Percentiles rank a stretch among this genome's conserved stretches.
Evolutionary conservation across 495 filamentous ascomycete species (phyloP).

Genomic region (Xylaria acuta): DNA sequence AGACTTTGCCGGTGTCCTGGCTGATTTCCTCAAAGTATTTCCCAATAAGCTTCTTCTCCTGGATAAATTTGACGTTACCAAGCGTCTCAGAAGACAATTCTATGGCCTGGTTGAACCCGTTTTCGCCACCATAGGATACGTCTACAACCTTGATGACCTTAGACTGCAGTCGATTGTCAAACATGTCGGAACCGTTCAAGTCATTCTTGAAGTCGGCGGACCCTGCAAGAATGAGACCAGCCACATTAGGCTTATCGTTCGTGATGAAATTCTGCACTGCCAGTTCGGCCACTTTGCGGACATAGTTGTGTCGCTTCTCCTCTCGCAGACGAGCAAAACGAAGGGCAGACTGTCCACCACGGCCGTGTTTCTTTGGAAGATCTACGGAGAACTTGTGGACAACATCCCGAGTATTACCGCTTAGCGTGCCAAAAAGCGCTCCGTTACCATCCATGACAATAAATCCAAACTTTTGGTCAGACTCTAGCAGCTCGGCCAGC

Average conservation of each 20-base stretch:
- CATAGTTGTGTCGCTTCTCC: conserved; percentile 99
- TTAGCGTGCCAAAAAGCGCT: conserved; percentile 93
- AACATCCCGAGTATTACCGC: conserved; percentile 95
- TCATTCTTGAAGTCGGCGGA: conserved; percentile 99
- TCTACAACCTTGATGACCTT: conserved; percentile 99
- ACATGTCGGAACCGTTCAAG: conserved; percentile 95
- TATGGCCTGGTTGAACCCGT: conserved; percentile 99
- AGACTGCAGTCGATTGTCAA: conserved; percentile 84
- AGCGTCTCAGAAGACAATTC: conserved; percentile 95
- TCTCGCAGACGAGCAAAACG: conserved; percentile 99
- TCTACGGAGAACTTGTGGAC: conserved; percentile 97
- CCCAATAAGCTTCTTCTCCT: conserved; percentile 99
- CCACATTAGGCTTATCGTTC: conserved; percentile 96
- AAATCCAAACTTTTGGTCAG: conserved; percentile 98
- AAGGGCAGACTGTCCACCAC: conserved; percentile 98
- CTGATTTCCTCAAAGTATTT: conserved; percentile 99
- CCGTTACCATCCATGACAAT: conserved; percentile 99
- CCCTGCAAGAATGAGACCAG: conserved; percentile 90
- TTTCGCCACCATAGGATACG: conserved; percentile 97
- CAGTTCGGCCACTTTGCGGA: conserved; percentile 96
- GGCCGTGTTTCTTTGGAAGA: conserved; percentile 98
- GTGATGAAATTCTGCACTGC: conserved; percentile 99
- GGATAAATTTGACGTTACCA: conserved; percentile 98
- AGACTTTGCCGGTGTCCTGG: conserved; percentile 92
- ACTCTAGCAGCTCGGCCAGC: conserved; percentile 92